Conservation (phyloP, 2,329 filamentous ascomycete species). For the Xylariaceae sp. region DNA sequence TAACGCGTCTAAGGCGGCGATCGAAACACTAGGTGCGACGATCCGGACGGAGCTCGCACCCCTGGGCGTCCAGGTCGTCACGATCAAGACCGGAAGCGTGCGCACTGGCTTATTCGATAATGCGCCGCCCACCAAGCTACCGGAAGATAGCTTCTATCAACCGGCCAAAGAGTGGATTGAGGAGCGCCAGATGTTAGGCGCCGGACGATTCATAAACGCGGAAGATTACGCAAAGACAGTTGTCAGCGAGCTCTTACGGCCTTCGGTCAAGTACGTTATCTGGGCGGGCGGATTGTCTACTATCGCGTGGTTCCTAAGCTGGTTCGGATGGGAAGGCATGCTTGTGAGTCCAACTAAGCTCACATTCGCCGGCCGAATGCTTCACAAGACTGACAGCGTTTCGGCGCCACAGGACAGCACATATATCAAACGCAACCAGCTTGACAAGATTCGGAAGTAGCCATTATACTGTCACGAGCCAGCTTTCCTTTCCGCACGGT, state of each 20-base stretch:
- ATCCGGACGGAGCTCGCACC: conserved; percentile 32
- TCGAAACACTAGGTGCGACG: conserved; percentile 25
- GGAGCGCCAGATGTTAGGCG: conserved; percentile 22
- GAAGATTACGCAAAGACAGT: conserved; percentile 28
- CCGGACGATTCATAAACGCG: conserved; percentile 12
- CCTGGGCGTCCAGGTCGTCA: conserved; percentile 30
- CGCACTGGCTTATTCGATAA: conserved; percentile 26
- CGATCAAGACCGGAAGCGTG: conserved; percentile 30
- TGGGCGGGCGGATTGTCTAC: conserved; percentile 28
- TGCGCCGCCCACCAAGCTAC: conserved; percentile 23
- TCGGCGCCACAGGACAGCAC: no score
- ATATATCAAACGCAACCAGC: no score
- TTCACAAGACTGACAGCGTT: no score
- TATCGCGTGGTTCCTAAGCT: conserved; percentile 30
- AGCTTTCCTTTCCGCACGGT: no score
- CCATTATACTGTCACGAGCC: no score
- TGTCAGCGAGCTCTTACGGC: conserved; percentile 20
- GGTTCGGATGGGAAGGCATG: conserved; percentile 34
- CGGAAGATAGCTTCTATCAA: conserved; percentile 27
- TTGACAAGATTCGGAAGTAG: no score
- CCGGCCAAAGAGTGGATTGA: conserved; percentile 27
- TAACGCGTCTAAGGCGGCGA: conserved; percentile 34
- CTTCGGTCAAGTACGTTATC: conserved; percentile 25
- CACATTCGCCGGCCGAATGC: no score
- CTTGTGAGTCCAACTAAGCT: no score